phyloP scores from a whole-genome alignment of 176 grass and related monocot species.

The Saccharum officinarum region DNA sequence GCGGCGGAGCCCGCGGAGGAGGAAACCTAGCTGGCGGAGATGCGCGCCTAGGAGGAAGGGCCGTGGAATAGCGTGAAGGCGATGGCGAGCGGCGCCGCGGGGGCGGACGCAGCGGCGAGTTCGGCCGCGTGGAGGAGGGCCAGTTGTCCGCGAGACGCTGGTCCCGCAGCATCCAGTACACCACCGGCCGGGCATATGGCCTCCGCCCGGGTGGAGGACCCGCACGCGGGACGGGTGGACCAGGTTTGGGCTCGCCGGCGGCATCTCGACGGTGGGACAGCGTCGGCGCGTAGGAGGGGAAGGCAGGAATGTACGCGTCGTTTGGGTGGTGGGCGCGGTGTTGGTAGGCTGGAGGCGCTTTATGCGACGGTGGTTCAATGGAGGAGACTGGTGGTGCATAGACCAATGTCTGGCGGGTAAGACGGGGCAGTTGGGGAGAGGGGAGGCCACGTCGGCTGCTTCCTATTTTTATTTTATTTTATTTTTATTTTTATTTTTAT shows the following conservation, averaged over 20 bases:
- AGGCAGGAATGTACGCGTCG: too few species aligned
- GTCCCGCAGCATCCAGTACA: constrained; percentile 99
- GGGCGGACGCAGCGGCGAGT: constrained; percentile 62
- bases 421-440: not conserved
- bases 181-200: constrained; percentile 42
- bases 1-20: constrained; percentile 65
- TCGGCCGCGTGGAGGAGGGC: constrained; percentile 75
- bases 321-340: constrained; percentile 18
- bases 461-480: too few species aligned
- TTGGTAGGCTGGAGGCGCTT: not conserved
- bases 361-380: not conserved
- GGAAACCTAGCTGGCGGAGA: constrained; percentile 60
- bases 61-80: constrained; percentile 61
- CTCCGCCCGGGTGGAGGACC: constrained; percentile 43
- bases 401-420: too few species aligned
- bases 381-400: too few species aligned
- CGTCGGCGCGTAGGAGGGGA: not conserved
- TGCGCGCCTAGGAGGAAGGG: constrained; percentile 65
- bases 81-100: constrained; percentile 60
- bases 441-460: not conserved
- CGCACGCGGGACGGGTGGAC: constrained; percentile 67
- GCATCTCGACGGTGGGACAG: constrained; percentile 29
- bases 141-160: constrained; percentile 89
- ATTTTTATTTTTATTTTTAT: too few species aligned
- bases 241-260: constrained; percentile 7